Conservation (phyloP, 2,329 filamentous ascomycete species). For the Trichoderma arundinaceum region DNA sequence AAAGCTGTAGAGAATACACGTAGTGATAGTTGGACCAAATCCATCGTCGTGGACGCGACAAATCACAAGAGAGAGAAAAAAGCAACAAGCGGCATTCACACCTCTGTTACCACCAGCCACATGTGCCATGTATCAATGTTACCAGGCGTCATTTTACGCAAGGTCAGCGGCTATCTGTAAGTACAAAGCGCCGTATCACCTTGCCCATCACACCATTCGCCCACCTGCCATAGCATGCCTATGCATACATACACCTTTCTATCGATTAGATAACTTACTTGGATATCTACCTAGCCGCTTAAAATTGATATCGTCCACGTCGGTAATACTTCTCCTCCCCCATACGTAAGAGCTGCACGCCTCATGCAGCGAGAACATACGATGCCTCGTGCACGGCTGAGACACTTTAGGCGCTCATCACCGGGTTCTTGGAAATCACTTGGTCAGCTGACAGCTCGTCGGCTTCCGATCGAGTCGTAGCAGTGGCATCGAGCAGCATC, state of each 20-base stretch:
- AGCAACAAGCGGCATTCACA: background rate
- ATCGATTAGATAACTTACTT: too few species aligned
- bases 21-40: too few species aligned
- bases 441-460: background rate
- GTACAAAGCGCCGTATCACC: background rate
- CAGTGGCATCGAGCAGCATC: background rate
- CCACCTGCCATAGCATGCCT: too few species aligned
- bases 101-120: background rate
- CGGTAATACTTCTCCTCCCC: too few species aligned
- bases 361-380: background rate
- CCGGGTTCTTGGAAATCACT: background rate
- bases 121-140: background rate
- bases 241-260: too few species aligned
- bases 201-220: too few species aligned
- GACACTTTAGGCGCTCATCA: background rate
- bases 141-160: background rate
- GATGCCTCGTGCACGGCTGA: background rate
- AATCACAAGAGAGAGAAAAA: too few species aligned
- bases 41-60: too few species aligned
- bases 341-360: too few species aligned
- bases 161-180: background rate
- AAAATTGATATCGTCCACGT: too few species aligned
- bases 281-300: too few species aligned
- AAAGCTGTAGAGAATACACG: background rate
- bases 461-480: background rate